Conservation (phyloP, 1,284 basidiomycete genomes). For the Cyathus pygmaeus region DNA sequence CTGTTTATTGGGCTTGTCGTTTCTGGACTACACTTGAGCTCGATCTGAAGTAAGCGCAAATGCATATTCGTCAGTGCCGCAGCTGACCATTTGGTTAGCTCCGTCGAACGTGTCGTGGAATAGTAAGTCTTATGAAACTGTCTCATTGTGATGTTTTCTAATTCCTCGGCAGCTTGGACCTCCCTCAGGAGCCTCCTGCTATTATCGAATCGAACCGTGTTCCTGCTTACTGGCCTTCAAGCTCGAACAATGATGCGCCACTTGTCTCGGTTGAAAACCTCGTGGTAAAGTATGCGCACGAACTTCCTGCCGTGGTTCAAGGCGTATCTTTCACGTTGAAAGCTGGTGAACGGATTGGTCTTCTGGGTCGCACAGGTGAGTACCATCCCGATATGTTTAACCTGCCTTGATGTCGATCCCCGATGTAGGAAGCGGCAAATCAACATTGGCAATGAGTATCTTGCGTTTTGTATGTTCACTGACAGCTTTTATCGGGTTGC, state of each 20-base stretch:
- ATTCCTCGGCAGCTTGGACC: slow-evolving; percentile 59
- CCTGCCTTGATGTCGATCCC: slow-evolving; percentile 11
- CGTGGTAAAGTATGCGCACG: slow-evolving; percentile 84
- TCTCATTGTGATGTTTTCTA: background rate
- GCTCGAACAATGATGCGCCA: slow-evolving; percentile 58
- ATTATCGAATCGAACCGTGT: slow-evolving; percentile 73
- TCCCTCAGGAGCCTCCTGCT: slow-evolving; percentile 87
- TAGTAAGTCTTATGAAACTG: slow-evolving; percentile 56
- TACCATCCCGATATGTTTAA: background rate
- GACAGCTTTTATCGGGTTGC: background rate
- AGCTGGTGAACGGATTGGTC: slow-evolving; percentile 74
- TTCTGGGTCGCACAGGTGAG: slow-evolving; percentile 78
- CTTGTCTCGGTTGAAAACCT: slow-evolving; percentile 78
- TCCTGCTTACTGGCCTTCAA: slow-evolving; percentile 90
- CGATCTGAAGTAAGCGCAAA: slow-evolving; percentile 66
- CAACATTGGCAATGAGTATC: slow-evolving; percentile 86
- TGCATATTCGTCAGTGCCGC: background rate
- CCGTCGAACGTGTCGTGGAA: slow-evolving; percentile 89
- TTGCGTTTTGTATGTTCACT: slow-evolving; percentile 77
- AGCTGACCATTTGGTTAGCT: slow-evolving; percentile 50
- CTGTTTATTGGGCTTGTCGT: slow-evolving; percentile 79
- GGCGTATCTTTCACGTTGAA: slow-evolving; percentile 74
- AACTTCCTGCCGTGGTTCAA: slow-evolving; percentile 85
- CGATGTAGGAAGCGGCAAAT: slow-evolving; percentile 67
- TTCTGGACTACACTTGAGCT: slow-evolving; percentile 68